Evolutionary conservation across 768 basidiomycete genomes (phyloP).

Genomic region (Cystobasidium onofrii): DNA sequence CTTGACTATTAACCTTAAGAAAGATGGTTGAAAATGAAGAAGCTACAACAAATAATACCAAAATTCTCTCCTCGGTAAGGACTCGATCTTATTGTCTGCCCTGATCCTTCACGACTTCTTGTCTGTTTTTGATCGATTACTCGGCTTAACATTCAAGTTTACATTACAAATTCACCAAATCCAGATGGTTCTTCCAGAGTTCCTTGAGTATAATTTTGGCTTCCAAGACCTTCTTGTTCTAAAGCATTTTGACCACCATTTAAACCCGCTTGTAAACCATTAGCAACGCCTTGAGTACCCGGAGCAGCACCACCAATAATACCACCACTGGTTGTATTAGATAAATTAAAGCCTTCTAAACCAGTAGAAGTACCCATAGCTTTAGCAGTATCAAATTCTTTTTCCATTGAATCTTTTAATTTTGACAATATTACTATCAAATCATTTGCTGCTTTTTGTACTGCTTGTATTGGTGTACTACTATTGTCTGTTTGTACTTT

Average conservation of each 20-base stretch:
- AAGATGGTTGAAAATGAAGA: too few species aligned
- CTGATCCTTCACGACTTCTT: too few species aligned
- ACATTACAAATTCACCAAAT: not conserved
- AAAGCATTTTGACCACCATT: not conserved
- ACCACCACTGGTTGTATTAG: not conserved
- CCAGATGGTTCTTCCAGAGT: not conserved
- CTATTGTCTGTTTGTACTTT: constrained; percentile 92
- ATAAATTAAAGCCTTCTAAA: not conserved
- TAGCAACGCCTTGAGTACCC: not conserved
- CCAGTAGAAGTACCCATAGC: constrained; percentile 28
- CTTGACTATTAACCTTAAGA: too few species aligned
- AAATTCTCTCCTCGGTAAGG: too few species aligned
- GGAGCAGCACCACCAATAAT: not conserved
- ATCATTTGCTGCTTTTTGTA: constrained; percentile 73
- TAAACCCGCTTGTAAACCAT: not conserved
- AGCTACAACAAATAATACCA: too few species aligned
- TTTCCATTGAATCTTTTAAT: constrained; percentile 46
- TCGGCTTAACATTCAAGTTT: too few species aligned
- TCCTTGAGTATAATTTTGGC: not conserved
- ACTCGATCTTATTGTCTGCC: too few species aligned
- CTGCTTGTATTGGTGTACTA: constrained; percentile 63
- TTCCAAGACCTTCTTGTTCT: not conserved
- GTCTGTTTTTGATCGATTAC: too few species aligned
- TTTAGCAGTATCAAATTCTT: constrained; percentile 42
- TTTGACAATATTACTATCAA: constrained; percentile 59